Base-by-base conservation (phyloP, 2,329 filamentous ascomycete species). In the Pseudogymnoascus verrucosus region DNA sequence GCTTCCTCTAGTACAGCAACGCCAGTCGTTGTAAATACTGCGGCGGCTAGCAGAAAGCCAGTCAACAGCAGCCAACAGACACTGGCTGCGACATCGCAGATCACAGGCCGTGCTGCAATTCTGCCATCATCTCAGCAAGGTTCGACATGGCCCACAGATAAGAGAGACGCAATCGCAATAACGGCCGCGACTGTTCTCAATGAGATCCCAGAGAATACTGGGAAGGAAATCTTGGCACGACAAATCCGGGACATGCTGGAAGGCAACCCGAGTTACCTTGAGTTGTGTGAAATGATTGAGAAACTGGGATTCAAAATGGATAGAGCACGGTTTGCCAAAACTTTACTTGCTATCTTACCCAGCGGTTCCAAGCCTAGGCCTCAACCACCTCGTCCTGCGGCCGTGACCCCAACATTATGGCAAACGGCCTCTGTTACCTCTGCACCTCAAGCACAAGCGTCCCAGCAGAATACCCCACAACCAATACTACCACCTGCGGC, bases 211-310 rank as follows among this genome's bases (percentile, higher is more conserved):
- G 44, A 65, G 37, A 65, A 65, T 60, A 31, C 40, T 1, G 62
- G 62, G 12, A 65, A 65, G 39, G 16, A 36, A 11, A 65, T 65
- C 19, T 6, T 36, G 12, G n/a, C 64, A 7, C 21, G 60, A 16
- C 61, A 63, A 37, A 37, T 65, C 14, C 36, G 37, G 21, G 36
- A 28, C 16, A 65, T 65, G 47, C 54, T 65, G 14, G 64, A 65
- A 34, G 21, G 39, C 6, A 47, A 54, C 34, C 64, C 64, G 26
- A 65, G 61, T 36, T 65, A 65, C 28, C 7, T 60, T 37, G 61
- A 63, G 47, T 31, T 65, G 14, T 65, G 64, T 47, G 64, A 63
- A 44, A 65, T 63, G 64, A 63, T 65, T 37, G 64, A 65, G 37
- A 26, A 44, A 16, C 23, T 63, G 4, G 64, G 64, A 7, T 63